Evolutionary conservation across 2,329 filamentous ascomycete species (phyloP).

Genomic region (Sporothrix mexicana): DNA sequence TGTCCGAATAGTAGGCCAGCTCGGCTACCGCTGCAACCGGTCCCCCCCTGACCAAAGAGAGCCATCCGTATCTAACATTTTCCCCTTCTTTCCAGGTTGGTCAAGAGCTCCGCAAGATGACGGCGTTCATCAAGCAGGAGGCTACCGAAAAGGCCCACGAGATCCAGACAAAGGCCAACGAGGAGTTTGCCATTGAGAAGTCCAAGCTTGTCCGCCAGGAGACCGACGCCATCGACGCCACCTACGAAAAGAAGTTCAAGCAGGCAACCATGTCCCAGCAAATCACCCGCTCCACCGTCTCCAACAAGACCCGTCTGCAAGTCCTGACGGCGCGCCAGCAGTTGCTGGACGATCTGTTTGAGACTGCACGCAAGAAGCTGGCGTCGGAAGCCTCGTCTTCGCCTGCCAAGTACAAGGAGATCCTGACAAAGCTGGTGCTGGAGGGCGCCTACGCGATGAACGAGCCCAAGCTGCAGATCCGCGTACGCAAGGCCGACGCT

Average conservation of each 20-base stretch:
- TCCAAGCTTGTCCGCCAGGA: slow-evolving; percentile 97
- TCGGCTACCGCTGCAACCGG: neutral
- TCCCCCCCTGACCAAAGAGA: neutral
- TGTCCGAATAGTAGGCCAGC: slow-evolving; percentile 37
- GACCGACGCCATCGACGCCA: slow-evolving; percentile 85
- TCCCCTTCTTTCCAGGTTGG: slow-evolving; percentile 69
- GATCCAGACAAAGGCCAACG: slow-evolving; percentile 97
- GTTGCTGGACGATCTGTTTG: slow-evolving; percentile 88
- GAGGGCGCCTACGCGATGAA: slow-evolving; percentile 89
- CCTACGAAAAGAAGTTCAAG: slow-evolving; percentile 99
- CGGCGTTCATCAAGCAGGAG: slow-evolving; percentile 99
- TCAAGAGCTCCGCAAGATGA: slow-evolving; percentile 99
- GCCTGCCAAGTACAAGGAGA: slow-evolving; percentile 73
- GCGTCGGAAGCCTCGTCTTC: slow-evolving; percentile 67
- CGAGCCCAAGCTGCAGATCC: slow-evolving; percentile 76
- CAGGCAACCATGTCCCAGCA: slow-evolving; percentile 98
- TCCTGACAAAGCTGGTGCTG: slow-evolving; percentile 80
- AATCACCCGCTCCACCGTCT: slow-evolving; percentile 93
- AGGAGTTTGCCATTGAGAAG: slow-evolving; percentile 99
- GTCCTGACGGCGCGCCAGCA: slow-evolving; percentile 88
- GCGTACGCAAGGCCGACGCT: slow-evolving; percentile 77
- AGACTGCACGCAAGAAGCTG: slow-evolving; percentile 76
- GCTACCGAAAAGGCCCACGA: slow-evolving; percentile 95
- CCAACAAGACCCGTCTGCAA: slow-evolving; percentile 93
- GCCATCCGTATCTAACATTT: neutral